Evolutionary conservation across 208 protist species (phyloP), one percentile per base, ranked within the genome.

Genomic region (Spongospora subterranea): DNA sequence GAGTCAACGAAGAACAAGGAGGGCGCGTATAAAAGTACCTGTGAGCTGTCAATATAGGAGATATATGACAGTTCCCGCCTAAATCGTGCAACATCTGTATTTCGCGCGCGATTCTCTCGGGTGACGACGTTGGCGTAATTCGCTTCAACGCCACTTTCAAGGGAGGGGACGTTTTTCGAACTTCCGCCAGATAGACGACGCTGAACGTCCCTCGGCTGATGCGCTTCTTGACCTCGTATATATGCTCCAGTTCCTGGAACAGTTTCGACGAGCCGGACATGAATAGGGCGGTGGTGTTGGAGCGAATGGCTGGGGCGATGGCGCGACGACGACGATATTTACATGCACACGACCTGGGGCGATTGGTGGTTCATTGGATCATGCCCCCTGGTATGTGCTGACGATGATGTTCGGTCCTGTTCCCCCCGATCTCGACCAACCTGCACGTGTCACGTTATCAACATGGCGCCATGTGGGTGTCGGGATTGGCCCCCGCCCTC

Each of bases 161-260:
- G 13, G 71, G 71, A 6, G 6, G 71, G 71, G 71, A 35, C 13
- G 13, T 24, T 29, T 24, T 24, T 20, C 6, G 71, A 20, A 39
- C 35, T 43, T 43, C 35, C 17, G 17, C 71, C n/a, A 82, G n/a
- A 43, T 82, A 82, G 13, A 82, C 71, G 71, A 43, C 40, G 35
- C 35, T 45, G 71, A 82, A 82, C 71, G 71, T 82, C n/a, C 71
- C 71, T 45, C 71, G 71, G 35, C 35, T 45, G n/a, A 82, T 43
- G 6, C n/a, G 35, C 11, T n/a, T 35, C 17, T 40, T 13, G 71
- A 82, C n/a, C n/a, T 82, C 17, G 71, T 39, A 82, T 6, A 32
- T 29, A 29, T 29, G 20, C 17, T 65, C 54, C 54, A 65, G 54
- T 29, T 65, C 54, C 54, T 17, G 54, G 54, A 65, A 65, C 54